Evolutionary conservation across 331 rosid species (phyloP), one percentile per base, ranked within the genome.

Genomic region (Cydonia oblonga): DNA sequence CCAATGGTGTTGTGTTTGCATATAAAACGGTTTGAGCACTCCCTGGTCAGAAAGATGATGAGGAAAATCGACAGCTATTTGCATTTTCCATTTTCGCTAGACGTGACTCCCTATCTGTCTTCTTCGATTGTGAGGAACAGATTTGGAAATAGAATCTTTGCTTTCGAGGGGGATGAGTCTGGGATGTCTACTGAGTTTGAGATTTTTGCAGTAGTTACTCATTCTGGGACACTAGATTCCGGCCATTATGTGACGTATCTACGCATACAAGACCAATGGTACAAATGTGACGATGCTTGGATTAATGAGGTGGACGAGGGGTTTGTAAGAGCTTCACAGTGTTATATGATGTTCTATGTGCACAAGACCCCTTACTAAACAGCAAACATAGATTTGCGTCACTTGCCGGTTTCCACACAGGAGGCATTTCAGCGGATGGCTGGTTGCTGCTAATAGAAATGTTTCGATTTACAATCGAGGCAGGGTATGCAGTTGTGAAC

Each of bases 271-370:
- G 80, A 81, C 35, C 98, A 72, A 42, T 93, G 98, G 98, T 93
- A 87, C 80, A 87, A 78, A 72, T 93, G 98, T 18, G 98, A 90
- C 24, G 91, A 90, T 77, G 96, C 98, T 77, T 93, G 96, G 97
- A 82, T 93, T 71, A 87, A 85, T 10, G 93, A 89, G 85, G 98
- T 90, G 7, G 95, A 93, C 22, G 97, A 89, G 64, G 89, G 80
- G 18, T 74, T 72, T 35, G 98, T 93, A 30, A 82, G 97, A 84
- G 92, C 96, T 73, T 83, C 95, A 16, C 96, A 93, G 70, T 90
- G 98, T 82, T 93, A 93, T 62, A 87, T 93, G 97, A 76, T 90
- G 75, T 93, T 90, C 81, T 93, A 93, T 51, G 85, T 78, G 81
- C 98, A 87, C 75, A 93, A 90, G 76, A 68, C 29, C 28, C 75